Evolutionary conservation across 2,329 filamentous ascomycete genomes (phyloP).

Genomic region (Pyrenophora seminiperda): DNA sequence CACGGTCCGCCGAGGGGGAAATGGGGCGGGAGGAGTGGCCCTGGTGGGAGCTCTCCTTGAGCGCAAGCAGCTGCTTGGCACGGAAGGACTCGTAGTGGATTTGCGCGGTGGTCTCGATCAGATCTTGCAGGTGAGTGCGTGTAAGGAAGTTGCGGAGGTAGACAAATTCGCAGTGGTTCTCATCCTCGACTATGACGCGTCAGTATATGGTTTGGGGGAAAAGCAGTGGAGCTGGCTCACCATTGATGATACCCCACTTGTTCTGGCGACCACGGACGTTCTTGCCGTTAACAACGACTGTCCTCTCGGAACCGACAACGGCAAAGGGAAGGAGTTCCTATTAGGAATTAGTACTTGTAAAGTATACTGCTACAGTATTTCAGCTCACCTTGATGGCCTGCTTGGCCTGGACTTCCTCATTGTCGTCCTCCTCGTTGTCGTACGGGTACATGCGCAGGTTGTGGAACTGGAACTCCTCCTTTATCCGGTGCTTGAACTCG

Average conservation of each 20-base stretch:
- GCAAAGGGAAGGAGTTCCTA: constrained; percentile 95
- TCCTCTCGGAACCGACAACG: constrained; percentile 97
- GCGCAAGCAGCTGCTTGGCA: constrained; percentile 94
- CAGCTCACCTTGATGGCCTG: constrained; percentile 86
- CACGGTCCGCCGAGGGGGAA: constrained; percentile 90
- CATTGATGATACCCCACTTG: constrained; percentile 98
- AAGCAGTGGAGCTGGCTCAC: constrained; percentile 21
- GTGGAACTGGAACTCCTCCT: constrained; percentile 99
- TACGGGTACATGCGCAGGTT: constrained; percentile 99
- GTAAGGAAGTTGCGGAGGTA: constrained; percentile 98
- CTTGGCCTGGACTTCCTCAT: constrained; percentile 93
- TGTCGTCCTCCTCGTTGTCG: constrained; percentile 98
- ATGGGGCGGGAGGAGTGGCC: constrained; percentile 85
- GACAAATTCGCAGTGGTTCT: constrained; percentile 99
- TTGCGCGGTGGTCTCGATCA: constrained; percentile 98
- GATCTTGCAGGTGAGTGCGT: constrained; percentile 95
- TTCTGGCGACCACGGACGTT: constrained; percentile 98
- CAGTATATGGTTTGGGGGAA: constrained; percentile 8
- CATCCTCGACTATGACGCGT: constrained; percentile 75
- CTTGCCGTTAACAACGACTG: constrained; percentile 95
- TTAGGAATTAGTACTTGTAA: constrained; percentile 41
- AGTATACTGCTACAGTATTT: neutral
- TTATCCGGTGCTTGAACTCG: constrained; percentile 97
- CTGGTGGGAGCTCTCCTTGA: constrained; percentile 94
- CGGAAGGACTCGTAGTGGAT: constrained; percentile 99